phyloP scores from a whole-genome alignment of 805 yeast genomes.

The Candida morakotiae region DNA sequence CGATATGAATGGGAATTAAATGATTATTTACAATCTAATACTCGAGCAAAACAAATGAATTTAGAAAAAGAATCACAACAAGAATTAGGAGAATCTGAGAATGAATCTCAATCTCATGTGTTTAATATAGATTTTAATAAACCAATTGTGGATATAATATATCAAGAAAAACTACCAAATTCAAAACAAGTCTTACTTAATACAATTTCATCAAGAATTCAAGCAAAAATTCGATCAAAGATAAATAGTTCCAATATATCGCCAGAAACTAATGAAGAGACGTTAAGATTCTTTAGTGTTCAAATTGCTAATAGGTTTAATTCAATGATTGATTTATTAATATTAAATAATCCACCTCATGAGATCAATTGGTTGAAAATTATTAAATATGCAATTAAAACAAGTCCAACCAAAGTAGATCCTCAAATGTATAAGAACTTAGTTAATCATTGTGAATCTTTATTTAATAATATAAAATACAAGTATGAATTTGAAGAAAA shows the following conservation, averaged over 20 bases:
- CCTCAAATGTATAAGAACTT: slow-evolving; percentile 11
- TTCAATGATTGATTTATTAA: slow-evolving; percentile 8
- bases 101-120: slow-evolving; percentile 6
- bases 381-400: slow-evolving; percentile 18
- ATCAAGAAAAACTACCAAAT: slow-evolving; percentile 12
- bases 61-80: background rate
- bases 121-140: slow-evolving; percentile 4
- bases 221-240: slow-evolving; percentile 12
- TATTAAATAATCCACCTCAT: background rate
- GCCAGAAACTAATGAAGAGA: slow-evolving; percentile 1
- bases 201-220: slow-evolving; percentile 16
- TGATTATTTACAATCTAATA: background rate
- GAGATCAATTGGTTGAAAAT: slow-evolving; percentile 33
- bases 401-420: slow-evolving; percentile 6
- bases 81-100: slow-evolving; percentile 3
- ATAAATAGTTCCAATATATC: background rate
- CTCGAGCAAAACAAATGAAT: background rate
- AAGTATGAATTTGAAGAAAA: slow-evolving; percentile 25
- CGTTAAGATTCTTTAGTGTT: slow-evolving; percentile 7
- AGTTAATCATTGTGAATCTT: slow-evolving; percentile 20
- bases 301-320: slow-evolving; percentile 11
- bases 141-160: slow-evolving; percentile 6
- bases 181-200: slow-evolving; percentile 20
- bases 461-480: slow-evolving; percentile 22
- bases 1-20: background rate